Evolutionary conservation across 2,329 filamentous ascomycete species (phyloP).

Genomic region (Tolypocladium capitatum): DNA sequence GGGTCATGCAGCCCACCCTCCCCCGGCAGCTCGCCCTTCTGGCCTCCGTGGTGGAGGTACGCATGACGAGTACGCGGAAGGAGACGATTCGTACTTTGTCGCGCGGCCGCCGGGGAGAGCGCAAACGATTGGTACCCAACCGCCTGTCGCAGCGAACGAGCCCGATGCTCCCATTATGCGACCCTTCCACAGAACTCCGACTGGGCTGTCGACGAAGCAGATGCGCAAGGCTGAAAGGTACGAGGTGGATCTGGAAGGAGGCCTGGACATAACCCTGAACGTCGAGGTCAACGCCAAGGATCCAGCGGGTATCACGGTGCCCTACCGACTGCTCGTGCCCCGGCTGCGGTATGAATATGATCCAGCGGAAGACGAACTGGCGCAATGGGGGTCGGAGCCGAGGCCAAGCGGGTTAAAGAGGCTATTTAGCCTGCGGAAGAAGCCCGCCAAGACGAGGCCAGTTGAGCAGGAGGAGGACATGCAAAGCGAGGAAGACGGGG

Average conservation of each 20-base stretch:
- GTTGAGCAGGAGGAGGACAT: conserved; percentile 11
- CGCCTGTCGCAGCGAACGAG: conserved; percentile 11
- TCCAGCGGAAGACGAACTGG: conserved; percentile 23
- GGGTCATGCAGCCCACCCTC: conserved; percentile 8
- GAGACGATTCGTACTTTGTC: conserved; percentile 46
- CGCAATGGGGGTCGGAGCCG: conserved; percentile 10
- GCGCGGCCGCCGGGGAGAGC: conserved; percentile 21
- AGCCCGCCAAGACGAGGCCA: conserved; percentile 10
- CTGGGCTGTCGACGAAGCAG: conserved; percentile 51
- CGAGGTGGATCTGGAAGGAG: conserved; percentile 65
- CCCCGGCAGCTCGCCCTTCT: conserved; percentile 11
- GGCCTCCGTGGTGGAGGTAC: conserved; percentile 28
- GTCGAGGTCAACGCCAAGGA: conserved; percentile 79
- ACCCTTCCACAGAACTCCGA: conserved; percentile 56
- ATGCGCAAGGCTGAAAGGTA: conserved; percentile 38
- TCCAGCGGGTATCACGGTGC: conserved; percentile 74
- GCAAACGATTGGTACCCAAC: conserved; percentile 15
- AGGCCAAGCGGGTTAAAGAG: conserved; percentile 28
- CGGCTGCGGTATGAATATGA: conserved; percentile 50
- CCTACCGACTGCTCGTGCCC: conserved; percentile 79
- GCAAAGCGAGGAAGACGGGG: conserved; percentile 13
- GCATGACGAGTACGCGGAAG: conserved; percentile 36
- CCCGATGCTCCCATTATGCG: conserved; percentile 9
- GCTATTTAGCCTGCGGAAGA: conserved; percentile 30
- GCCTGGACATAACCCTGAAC: conserved; percentile 77